Evolutionary conservation across 208 protist genomes (phyloP).

Genomic region (Trypanosoma conorhini): DNA sequence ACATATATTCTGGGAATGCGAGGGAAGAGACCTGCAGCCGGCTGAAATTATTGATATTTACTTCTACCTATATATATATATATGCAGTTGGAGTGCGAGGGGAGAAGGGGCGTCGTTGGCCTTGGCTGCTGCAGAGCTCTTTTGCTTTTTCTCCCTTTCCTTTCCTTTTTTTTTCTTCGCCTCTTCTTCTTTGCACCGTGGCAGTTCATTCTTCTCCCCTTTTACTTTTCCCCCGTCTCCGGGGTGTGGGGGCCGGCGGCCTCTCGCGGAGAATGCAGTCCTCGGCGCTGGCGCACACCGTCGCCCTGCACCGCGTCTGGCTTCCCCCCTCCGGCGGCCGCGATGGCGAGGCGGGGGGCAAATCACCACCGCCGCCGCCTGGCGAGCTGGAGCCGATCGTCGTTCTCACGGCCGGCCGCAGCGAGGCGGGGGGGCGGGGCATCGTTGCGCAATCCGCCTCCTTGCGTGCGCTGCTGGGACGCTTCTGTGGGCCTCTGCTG

Average conservation of each 20-base stretch:
- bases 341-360: not conserved
- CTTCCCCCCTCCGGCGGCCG: not conserved
- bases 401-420: conserved; percentile 4
- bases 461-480: conserved; percentile 32
- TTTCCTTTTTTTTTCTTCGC: conserved; percentile 14
- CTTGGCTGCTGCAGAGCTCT: conserved; percentile 25
- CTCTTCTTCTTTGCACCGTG: not conserved
- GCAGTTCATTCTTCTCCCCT: not conserved
- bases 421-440: not conserved
- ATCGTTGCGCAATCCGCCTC: conserved; percentile 32
- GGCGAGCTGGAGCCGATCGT: conserved; percentile 22
- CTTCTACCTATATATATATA: not conserved
- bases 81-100: not conserved
- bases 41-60: not conserved
- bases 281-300: conserved; percentile 12
- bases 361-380: not conserved
- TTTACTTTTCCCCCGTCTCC: conserved; percentile 22
- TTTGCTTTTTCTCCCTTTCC: not conserved
- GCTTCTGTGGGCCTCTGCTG: conserved; percentile 33
- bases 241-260: not conserved
- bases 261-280: conserved; percentile 10
- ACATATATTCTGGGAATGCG: no score
- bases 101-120: not conserved
- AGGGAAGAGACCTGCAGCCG: not conserved
- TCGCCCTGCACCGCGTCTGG: conserved; percentile 23